Evolutionary conservation across 1,139 yeast genomes (phyloP).

Genomic region (Keqinozyma sinolaborantium): DNA sequence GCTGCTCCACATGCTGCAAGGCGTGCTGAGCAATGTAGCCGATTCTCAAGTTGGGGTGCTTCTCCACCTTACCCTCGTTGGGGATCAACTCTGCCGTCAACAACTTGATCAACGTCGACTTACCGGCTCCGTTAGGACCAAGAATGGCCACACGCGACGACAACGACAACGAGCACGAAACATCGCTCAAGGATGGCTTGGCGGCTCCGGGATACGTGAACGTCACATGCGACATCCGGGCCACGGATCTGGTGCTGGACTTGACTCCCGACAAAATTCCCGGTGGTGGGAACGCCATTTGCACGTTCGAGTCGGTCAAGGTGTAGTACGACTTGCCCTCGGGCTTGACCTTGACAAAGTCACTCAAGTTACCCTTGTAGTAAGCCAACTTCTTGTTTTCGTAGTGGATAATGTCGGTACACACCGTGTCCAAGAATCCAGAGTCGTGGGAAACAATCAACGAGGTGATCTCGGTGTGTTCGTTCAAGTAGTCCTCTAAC

Average conservation of each 20-base stretch:
- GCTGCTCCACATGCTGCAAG: slow-evolving; percentile 93
- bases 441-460: slow-evolving; percentile 97
- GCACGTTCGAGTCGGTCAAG: slow-evolving; percentile 87
- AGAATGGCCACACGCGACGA: slow-evolving; percentile 94
- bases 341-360: slow-evolving; percentile 86
- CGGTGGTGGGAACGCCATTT: slow-evolving; percentile 98
- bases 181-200: slow-evolving; percentile 76
- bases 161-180: slow-evolving; percentile 83
- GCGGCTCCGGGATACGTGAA: slow-evolving; percentile 87
- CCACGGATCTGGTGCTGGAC: slow-evolving; percentile 92
- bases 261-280: slow-evolving; percentile 96
- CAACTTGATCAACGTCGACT: slow-evolving; percentile 88
- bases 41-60: slow-evolving; percentile 96
- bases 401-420: slow-evolving; percentile 95
- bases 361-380: slow-evolving; percentile 94
- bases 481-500: slow-evolving; percentile 82
- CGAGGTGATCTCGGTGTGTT: slow-evolving; percentile 84
- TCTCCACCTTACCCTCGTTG: slow-evolving; percentile 84
- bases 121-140: slow-evolving; percentile 99
- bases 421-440: slow-evolving; percentile 91
- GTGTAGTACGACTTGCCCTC: slow-evolving; percentile 97
- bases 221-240: slow-evolving; percentile 81
- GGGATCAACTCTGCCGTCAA: slow-evolving; percentile 92
- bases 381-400: slow-evolving; percentile 93
- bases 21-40: slow-evolving; percentile 99